Evolutionary conservation across 1,284 basidiomycete genomes (phyloP), one percentile per base, ranked within the genome.

Genomic region (Pseudozyma tsukubaensis): DNA sequence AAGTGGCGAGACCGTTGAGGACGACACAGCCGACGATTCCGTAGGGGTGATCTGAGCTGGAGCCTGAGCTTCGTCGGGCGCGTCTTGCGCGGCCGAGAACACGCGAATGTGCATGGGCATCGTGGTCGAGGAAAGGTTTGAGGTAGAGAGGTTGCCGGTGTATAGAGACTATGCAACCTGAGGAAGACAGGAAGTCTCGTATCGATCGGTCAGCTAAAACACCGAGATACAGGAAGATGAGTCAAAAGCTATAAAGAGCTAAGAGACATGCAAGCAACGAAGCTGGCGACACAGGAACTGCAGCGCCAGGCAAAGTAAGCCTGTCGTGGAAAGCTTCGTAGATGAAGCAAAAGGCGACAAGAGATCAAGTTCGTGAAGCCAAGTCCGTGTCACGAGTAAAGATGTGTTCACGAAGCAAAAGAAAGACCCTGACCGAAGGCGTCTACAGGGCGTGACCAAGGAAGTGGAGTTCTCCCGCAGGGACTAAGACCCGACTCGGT

Each of bases 131-230:
- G 5, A 18, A 34, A 19, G 57, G 19, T 13, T 44, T 34, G 39
- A 32, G 24, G 14, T 36, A 5, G 36, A 14, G 43, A 44, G 42
- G 39, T 24, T 13, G 32, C 8, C 4, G 10, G 29, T 8, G 50
- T 32, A 18, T 6, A 50, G 49, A 62, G 51, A 58, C 54, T 43
- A 13, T 48, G 43, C 34, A 18, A 40, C 36, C 47, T 24, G 32
- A 6, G 24, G 6, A 37, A 4, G 16, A 12, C 10, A 29, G 39
- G 49, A 56, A 7, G 44, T 57, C 51, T 68, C 57, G 67, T 63
- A 63, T 70, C 67, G 47, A 64, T 72, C 69, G 69, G 63, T 72
- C 69, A 72, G 69, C 69, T 66, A 66, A 72, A 59, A 72, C 69
- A 72, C 69, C 63, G 63, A 61, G 60, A 70, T 64, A 64, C 57